Percentiles rank a stretch among this genome's conserved stretches.
Conservation (phyloP, 2,329 filamentous ascomycete genomes). For the Aspergillus jensenii region DNA sequence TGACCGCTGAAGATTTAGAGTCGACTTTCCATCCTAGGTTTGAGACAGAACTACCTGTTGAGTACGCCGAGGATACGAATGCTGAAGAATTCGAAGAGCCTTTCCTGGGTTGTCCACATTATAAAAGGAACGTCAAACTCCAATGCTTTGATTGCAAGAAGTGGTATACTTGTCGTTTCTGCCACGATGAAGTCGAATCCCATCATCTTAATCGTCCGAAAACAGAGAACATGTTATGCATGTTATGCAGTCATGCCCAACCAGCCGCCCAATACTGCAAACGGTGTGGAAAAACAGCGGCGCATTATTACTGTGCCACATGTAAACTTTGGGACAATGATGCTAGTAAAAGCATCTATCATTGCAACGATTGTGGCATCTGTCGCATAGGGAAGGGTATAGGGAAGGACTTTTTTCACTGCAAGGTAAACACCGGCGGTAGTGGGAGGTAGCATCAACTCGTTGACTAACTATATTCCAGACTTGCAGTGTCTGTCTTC, state of each 20-base stretch:
- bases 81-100: slow-evolving; percentile 52
- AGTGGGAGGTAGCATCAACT: neutral
- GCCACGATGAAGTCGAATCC: slow-evolving; percentile 80
- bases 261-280: slow-evolving; percentile 75
- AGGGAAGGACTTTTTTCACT: slow-evolving; percentile 97
- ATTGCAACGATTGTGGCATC: slow-evolving; percentile 94
- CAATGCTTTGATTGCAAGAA: slow-evolving; percentile 86
- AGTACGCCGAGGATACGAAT: slow-evolving; percentile 40
- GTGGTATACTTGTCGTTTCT: slow-evolving; percentile 95
- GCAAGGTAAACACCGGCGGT: slow-evolving; percentile 67
- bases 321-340: slow-evolving; percentile 99
- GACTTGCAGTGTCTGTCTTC: slow-evolving; percentile 92
- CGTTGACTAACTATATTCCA: slow-evolving; percentile 36
- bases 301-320: slow-evolving; percentile 88
- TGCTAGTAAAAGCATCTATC: slow-evolving; percentile 85
- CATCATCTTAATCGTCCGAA: slow-evolving; percentile 76
- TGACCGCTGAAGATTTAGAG: slow-evolving; percentile 57
- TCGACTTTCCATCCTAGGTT: slow-evolving; percentile 64
- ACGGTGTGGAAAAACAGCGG: slow-evolving; percentile 72
- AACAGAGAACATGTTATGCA: slow-evolving; percentile 95
- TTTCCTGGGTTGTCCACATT: slow-evolving; percentile 81
- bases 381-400: slow-evolving; percentile 87
- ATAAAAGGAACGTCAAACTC: slow-evolving; percentile 91
- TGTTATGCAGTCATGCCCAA: slow-evolving; percentile 87
- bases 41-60: slow-evolving; percentile 28